Conservation (phyloP, 192 early-diverging fungal species). For the Podila epicladia region DNA sequence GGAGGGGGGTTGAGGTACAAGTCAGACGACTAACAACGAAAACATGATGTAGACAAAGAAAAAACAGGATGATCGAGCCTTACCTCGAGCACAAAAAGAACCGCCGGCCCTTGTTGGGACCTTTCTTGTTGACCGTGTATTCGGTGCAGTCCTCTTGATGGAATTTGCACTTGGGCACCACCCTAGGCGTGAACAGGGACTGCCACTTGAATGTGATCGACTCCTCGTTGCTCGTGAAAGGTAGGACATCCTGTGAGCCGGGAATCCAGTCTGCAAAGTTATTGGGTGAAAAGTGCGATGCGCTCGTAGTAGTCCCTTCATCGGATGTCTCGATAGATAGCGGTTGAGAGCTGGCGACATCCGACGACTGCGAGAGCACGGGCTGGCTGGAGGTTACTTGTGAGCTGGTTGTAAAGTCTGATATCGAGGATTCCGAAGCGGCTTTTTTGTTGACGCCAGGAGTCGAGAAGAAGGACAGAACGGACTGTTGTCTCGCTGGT, state of each 20-base stretch:
- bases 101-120: conserved; percentile 71
- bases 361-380: neutral
- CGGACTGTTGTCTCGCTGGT: conserved; percentile 10
- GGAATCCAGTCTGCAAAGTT: conserved; percentile 50
- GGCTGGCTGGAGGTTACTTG: neutral
- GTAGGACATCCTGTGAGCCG: conserved; percentile 21
- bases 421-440: too few relatives aligned
- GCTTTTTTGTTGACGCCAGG: neutral
- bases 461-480: conserved; percentile 31
- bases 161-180: conserved; percentile 65
- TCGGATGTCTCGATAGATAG: too few relatives aligned
- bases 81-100: conserved; percentile 76
- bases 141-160: conserved; percentile 73
- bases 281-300: conserved; percentile 23
- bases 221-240: conserved; percentile 31
- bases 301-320: too few relatives aligned
- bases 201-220: conserved; percentile 64
- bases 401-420: neutral
- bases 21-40: too few relatives aligned
- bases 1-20: too few relatives aligned
- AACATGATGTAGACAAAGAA: too few relatives aligned
- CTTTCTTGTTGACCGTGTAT: conserved; percentile 73
- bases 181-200: conserved; percentile 57
- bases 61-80: neutral
- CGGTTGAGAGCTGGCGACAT: neutral